Base-by-base conservation (phyloP, 2,329 filamentous ascomycete species). In the Ophiostoma piceae region DNA sequence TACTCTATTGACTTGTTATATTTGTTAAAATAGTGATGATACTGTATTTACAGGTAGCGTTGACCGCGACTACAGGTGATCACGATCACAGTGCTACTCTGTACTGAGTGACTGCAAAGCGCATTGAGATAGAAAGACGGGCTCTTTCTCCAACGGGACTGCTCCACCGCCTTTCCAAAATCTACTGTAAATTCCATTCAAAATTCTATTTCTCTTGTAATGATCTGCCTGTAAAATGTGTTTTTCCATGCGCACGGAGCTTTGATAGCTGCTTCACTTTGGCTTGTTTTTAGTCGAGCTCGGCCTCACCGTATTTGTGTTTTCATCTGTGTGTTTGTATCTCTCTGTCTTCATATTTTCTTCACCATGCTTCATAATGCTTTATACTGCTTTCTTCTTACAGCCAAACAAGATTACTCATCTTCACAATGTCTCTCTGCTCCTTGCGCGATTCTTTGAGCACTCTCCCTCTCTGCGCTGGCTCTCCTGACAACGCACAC, bases 401-500 rank as follows among this genome's bases (percentile, higher is more conserved):
- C 35, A 35, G 35, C 4, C 35, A 8, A 8, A 35, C 35, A 8
- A 8, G 57, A 26, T 62, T 29, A 62, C 57, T 62, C 51, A 62
- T 32, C 57, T 26, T 57, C 51, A 57, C 26, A 35, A 9, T 64
- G 60, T 64, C 60, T 64, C 60, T 29, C 60, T 70, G 51, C 60
- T 16, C 39, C 66, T 70, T 39, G 5, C 41, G 43, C 43, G 4
- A 6, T 47, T 19, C 43, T 47, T 12, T 41, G 26, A 29, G 26
- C 26, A 29, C 39, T 41, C 39, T 41, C 39, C 39, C 43, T 47
- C 16, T 19, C 16, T n/a, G 12, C 19, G 43, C 11, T 47, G 43
- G 43, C 43, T 47, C 43, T 47, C 32, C 16, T 65, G 62, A 65
- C 62, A 65, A 65, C 62, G 32, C 62, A 65, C 62, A 65, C 62